Percentiles rank a stretch among this genome's conserved stretches.
These are phyloP conservation scores for Pichia sp. DNA, from an alignment of 1,139 yeast genomes.

Conservation along the genomic window DNA sequence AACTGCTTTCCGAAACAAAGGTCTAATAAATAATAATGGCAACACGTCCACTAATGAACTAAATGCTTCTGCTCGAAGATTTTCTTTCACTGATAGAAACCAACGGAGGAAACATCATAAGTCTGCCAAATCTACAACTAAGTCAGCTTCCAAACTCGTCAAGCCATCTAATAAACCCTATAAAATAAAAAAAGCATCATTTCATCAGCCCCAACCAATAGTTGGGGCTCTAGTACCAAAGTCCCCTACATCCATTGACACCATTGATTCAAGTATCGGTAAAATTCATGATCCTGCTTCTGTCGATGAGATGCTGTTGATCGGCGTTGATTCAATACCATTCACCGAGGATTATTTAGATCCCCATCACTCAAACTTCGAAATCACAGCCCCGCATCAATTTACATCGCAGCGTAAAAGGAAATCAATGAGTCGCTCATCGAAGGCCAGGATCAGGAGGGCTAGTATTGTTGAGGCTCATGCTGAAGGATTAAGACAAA, in stretches of 20 bases:
- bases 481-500: constrained; percentile 67
- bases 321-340: constrained; percentile 16
- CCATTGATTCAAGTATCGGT: background rate
- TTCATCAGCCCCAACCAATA: constrained; percentile 1
- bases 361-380: constrained; percentile 8
- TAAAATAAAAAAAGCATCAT: background rate
- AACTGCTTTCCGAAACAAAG: constrained; percentile 85
- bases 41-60: constrained; percentile 20
- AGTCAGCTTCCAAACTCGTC: background rate
- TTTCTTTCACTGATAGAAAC: constrained; percentile 22
- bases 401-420: constrained; percentile 8
- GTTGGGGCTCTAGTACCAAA: constrained; percentile 3
- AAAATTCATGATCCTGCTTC: background rate
- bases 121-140: constrained; percentile 9
- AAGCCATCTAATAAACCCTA: background rate
- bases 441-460: constrained; percentile 38
- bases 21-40: constrained; percentile 37
- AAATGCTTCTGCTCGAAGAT: constrained; percentile 21
- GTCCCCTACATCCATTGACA: background rate
- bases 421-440: constrained; percentile 16
- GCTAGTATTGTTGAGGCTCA: constrained; percentile 70
- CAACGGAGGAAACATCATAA: constrained; percentile 10
- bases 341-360: background rate
- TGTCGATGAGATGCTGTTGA: constrained; percentile 16
- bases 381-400: constrained; percentile 13